Base-by-base conservation (phyloP, 1,139 yeast species). In the Meyerozyma elateridarum region DNA sequence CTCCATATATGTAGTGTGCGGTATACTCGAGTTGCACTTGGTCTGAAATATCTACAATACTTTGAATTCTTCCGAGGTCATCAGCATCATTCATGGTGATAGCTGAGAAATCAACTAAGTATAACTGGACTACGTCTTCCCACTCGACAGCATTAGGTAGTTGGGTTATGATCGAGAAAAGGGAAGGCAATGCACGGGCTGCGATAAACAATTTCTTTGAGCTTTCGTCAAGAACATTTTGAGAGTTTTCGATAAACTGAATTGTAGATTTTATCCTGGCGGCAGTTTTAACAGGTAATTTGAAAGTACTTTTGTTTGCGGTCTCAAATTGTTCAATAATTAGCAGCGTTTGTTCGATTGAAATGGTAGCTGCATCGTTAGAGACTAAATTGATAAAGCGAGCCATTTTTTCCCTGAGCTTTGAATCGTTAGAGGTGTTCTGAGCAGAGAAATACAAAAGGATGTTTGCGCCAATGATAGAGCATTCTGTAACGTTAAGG, bases 401-500 rank as follows among this genome's bases (percentile, higher is more conserved):
- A 15, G 59, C 54, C 24, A 65, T 47, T 27, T 60, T 66, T 1
- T 54, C 37, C 13, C 57, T 61, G 17, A 68, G 46, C 22, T 60
- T 60, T 7, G 64, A 68, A 14, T 57, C 36, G 2, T 45, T 20
- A 12, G 45, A 36, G 4, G 46, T 27, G 8, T 58, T 49, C 3
- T 34, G 39, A 6, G 46, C 36, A 6, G 37, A 40, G 5, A 39
- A 31, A 18, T 25, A 15, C 16, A 13, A 7, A 5, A 29, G 15
- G 16, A 21, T 12, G 9, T 15, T 9, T 7, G 13, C 14, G 4
- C 28, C 36, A 35, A n/a, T 60, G 65, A 4, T 51, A 45, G n/a
- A 49, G 43, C 27, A 51, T 49, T 16, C 61, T 69, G 4, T 39
- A 16, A 75, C 76, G 33, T 76, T 82, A 29, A 87, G 56, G 42